These are phyloP conservation scores for Hygrocybe punicea DNA, from an alignment of 768 basidiomycete species.

Conservation along the genomic window DNA sequence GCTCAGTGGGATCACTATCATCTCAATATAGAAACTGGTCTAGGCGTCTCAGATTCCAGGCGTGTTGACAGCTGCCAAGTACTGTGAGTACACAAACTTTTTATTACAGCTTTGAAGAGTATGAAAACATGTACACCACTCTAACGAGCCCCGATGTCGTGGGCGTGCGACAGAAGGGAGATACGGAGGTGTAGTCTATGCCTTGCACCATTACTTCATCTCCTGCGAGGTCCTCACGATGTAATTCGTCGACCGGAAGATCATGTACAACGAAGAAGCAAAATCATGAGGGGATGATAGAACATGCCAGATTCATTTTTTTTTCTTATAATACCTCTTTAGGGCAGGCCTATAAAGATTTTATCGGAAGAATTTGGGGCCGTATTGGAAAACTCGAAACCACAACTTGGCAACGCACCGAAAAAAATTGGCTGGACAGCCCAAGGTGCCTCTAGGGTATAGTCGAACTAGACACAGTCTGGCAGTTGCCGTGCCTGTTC, in stretches of 20 bases:
- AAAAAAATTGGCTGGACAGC: no score
- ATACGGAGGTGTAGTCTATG: constrained; percentile 88
- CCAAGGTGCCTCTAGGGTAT: no score
- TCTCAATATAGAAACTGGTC: not conserved
- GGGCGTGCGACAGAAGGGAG: constrained; percentile 59
- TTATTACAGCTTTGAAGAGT: not conserved
- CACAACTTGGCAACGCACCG: no score
- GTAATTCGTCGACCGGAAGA: constrained; percentile 40
- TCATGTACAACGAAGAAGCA: constrained; percentile 31
- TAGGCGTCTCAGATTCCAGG: not conserved
- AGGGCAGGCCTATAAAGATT: constrained; percentile 20
- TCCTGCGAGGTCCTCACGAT: constrained; percentile 75
- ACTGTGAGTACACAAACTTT: not conserved
- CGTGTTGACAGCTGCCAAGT: not conserved
- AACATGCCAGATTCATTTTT: constrained; percentile 6
- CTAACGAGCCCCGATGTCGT: constrained; percentile 77
- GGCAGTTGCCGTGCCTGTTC: no score
- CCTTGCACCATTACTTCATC: constrained; percentile 86
- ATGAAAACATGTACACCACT: constrained; percentile 68
- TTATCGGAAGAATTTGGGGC: not conserved
- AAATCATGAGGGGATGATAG: constrained; percentile 45
- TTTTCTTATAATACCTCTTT: constrained; percentile 3
- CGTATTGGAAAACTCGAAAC: no score
- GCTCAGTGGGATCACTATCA: no score
- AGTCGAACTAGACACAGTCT: no score